These are phyloP conservation scores for Rhynchosporium secalis DNA, from an alignment of 2,329 filamentous ascomycete species.

Conservation along the genomic window DNA sequence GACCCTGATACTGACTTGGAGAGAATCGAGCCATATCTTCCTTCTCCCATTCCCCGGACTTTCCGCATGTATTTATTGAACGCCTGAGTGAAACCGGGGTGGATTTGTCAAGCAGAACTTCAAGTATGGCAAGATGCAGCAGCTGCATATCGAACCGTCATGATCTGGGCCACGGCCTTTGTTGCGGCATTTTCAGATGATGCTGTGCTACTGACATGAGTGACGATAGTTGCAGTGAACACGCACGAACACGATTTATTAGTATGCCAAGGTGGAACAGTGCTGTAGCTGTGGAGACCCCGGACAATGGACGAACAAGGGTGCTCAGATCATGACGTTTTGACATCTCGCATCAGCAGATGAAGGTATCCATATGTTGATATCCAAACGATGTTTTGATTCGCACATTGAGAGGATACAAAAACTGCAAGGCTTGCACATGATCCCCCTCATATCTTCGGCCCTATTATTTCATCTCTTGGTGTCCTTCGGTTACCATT, in stretches of 20 bases:
- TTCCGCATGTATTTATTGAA: not conserved
- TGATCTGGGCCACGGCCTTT: no score
- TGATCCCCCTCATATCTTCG: not conserved
- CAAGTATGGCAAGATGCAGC: not conserved
- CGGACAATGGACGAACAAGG: no score
- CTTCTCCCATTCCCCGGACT: not conserved
- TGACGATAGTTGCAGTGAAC: no score
- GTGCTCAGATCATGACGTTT: no score
- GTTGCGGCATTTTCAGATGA: no score
- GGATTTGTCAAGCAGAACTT: not conserved
- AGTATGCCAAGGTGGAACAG: no score
- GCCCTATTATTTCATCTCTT: constrained; percentile 8
- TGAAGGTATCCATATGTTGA: no score
- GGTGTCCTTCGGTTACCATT: not conserved
- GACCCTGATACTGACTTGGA: not conserved
- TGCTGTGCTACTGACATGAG: no score
- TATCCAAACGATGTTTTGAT: not conserved
- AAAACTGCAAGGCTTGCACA: not conserved
- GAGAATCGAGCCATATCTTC: no score
- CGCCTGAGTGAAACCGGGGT: not conserved
- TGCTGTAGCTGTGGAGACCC: no score
- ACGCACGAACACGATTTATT: no score
- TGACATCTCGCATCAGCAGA: no score
- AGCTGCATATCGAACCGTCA: not conserved
- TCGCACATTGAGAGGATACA: not conserved